Evolutionary conservation across 192 early-diverging fungal genomes (phyloP).

Genomic region (Neocallimastix lanati): DNA sequence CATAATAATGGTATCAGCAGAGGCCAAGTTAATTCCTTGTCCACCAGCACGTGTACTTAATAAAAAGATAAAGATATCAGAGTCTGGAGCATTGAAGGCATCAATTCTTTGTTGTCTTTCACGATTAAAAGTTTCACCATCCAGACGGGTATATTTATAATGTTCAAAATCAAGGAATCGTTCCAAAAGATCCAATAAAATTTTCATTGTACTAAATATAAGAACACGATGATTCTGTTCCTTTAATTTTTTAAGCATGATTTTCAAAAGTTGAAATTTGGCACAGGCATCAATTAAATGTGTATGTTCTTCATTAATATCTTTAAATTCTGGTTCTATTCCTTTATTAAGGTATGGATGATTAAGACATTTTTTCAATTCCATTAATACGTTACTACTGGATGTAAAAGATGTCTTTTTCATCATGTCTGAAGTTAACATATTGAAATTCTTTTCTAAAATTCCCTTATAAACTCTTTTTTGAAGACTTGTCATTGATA

Average conservation of each 20-base stretch:
- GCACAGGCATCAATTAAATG: conserved; percentile 43
- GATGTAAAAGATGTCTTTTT: too few relatives aligned
- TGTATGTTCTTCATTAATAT: conserved; percentile 17
- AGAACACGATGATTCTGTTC: conserved; percentile 38
- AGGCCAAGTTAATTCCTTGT: conserved; percentile 48
- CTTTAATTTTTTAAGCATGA: conserved; percentile 50
- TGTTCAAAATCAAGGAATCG: conserved; percentile 34
- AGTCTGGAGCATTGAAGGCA: conserved; percentile 39
- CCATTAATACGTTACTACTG: conserved; percentile 29
- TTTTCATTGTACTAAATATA: conserved; percentile 75
- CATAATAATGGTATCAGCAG: conserved; percentile 58
- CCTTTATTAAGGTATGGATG: conserved; percentile 49
- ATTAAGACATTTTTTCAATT: conserved; percentile 40
- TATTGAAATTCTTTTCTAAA: too few relatives aligned
- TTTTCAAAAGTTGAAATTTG: conserved; percentile 42
- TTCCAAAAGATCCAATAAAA: conserved; percentile 65
- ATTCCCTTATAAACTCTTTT: too few relatives aligned
- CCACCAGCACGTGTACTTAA: conserved; percentile 60
- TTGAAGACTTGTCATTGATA: too few relatives aligned
- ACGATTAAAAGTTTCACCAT: conserved; percentile 31
- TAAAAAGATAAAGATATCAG: conserved; percentile 43
- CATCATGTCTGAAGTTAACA: too few relatives aligned
- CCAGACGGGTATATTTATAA: conserved; percentile 31
- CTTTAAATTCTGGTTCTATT: conserved; percentile 19
- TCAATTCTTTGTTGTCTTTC: conserved; percentile 38